These are phyloP conservation scores for Takashimella koratensis DNA, from an alignment of 1,284 basidiomycete genomes.

Conservation along the genomic window DNA sequence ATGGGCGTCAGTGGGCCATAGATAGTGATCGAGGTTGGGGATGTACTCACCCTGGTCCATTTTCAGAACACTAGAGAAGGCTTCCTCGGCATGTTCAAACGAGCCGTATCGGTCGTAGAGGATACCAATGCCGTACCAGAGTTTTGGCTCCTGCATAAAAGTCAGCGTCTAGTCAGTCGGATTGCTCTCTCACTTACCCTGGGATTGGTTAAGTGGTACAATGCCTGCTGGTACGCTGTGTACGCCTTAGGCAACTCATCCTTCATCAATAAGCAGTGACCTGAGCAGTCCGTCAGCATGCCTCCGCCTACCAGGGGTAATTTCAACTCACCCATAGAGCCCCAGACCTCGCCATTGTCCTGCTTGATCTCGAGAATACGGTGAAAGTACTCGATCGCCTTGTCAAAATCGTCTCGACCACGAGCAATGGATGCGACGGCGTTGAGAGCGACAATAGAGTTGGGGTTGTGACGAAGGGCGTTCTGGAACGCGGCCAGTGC, in stretches of 20 bases:
- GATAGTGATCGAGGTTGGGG: background rate
- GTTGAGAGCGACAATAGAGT: constrained; percentile 78
- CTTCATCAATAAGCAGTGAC: constrained; percentile 98
- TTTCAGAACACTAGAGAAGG: constrained; percentile 89
- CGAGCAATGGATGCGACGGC: constrained; percentile 71
- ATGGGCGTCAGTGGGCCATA: too few species aligned
- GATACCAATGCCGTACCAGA: constrained; percentile 99
- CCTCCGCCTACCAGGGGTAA: background rate
- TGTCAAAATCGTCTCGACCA: constrained; percentile 52
- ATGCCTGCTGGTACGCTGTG: constrained; percentile 95
- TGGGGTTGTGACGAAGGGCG: constrained; percentile 85
- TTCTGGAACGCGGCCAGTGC: constrained; percentile 86
- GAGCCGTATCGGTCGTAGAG: constrained; percentile 98
- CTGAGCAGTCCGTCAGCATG: constrained; percentile 11
- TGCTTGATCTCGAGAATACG: constrained; percentile 81
- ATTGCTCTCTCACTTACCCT: constrained; percentile 58
- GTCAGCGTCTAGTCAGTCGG: constrained; percentile 3
- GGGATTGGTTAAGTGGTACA: constrained; percentile 92
- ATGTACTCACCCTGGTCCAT: constrained; percentile 81
- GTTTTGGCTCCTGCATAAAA: constrained; percentile 80
- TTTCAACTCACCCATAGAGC: constrained; percentile 66
- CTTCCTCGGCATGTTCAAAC: constrained; percentile 97
- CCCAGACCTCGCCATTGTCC: constrained; percentile 93
- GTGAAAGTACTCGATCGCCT: constrained; percentile 90
- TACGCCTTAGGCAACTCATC: constrained; percentile 99